Base-by-base conservation (phyloP, 2,329 filamentous ascomycete genomes). In the Paecilomyces dactylethromorphus region DNA sequence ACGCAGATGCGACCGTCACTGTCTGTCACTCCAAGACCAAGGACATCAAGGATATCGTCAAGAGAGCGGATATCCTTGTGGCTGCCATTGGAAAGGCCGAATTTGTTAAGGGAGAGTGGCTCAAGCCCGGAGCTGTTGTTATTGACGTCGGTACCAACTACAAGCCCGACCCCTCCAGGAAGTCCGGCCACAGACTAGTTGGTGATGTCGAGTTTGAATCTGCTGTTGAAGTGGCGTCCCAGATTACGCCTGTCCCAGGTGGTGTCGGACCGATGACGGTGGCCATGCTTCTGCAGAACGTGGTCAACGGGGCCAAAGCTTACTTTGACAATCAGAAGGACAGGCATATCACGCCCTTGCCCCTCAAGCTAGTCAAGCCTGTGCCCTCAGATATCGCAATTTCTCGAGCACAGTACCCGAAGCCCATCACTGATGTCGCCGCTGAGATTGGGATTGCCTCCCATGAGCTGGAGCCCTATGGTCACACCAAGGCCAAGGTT, bases 181-280 rank as follows among this genome's bases (percentile, higher is more conserved):
- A 97, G 80, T 95, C 91, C 12, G 94, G 94, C 33, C 86, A 94
- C 74, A 86, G 92, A 64, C 84, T 99, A 22, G 93, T 97, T 6
- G 94, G 94, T 60, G 94, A 99, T 73, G 94, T 99, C 50, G 92
- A 99, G 69, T 97, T 87, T 68, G 91, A 92, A 56, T 86, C 89
- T 51, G 93, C 93, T 15, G 83, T 83, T 15, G 82, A 95, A 71
- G 89, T 97, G 50, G 94, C 92, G 21, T 96, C 92, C 2, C 85
- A 90, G 69, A 97, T 99, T 70, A 99, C 94, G 2, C 94, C 94
- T 1, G 94, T 99, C 1, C 94, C 94, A 1, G 94, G 94, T 59
- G 94, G 94, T 74, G 94, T 99, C 60, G 94, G 94, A 0, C 94
- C 94, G 55, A 99, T 99, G 94, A 99, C 94, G 2, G 92, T 99